These are phyloP conservation scores for Nitzschia palea DNA, from an alignment of 108 stramenopile species.

Conservation along the genomic window DNA sequence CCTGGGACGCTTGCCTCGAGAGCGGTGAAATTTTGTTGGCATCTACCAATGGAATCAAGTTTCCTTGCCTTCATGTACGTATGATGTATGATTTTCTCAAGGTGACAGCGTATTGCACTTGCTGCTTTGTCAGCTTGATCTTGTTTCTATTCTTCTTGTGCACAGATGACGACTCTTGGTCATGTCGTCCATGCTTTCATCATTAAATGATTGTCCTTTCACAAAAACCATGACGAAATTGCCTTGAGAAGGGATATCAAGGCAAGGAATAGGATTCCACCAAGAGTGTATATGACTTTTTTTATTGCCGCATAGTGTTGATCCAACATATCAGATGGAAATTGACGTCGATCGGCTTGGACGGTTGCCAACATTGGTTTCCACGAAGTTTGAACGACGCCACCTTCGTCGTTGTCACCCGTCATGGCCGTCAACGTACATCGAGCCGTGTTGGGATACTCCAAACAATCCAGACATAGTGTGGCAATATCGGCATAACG, in stretches of 20 bases:
- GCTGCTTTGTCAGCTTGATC: neutral
- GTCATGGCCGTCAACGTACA: slow-evolving; percentile 65
- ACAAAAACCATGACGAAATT: neutral
- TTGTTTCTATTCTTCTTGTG: neutral
- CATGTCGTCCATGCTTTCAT: neutral
- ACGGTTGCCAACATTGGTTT: slow-evolving; percentile 49
- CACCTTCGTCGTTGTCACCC: slow-evolving; percentile 25
- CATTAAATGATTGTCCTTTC: neutral
- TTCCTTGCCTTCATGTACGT: no score
- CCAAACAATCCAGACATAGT: slow-evolving; percentile 39
- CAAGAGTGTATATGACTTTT: no score
- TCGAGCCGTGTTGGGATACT: slow-evolving; percentile 32
- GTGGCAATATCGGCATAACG: slow-evolving; percentile 56
- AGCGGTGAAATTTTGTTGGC: no score
- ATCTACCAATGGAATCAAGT: no score
- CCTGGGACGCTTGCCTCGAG: no score
- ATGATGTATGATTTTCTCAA: no score
- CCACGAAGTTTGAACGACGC: slow-evolving; percentile 37
- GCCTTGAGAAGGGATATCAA: neutral
- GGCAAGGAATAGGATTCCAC: no score
- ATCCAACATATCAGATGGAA: slow-evolving; percentile 19
- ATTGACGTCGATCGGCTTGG: slow-evolving; percentile 33
- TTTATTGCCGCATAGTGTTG: slow-evolving; percentile 20
- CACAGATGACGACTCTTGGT: neutral
- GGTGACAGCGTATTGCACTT: neutral